A percentile compares a stretch with the other conserved stretches of the same genome.
These are phyloP conservation scores for Xylaria bambusicola DNA, from an alignment of 495 filamentous ascomycete genomes.

Conservation along the genomic window DNA sequence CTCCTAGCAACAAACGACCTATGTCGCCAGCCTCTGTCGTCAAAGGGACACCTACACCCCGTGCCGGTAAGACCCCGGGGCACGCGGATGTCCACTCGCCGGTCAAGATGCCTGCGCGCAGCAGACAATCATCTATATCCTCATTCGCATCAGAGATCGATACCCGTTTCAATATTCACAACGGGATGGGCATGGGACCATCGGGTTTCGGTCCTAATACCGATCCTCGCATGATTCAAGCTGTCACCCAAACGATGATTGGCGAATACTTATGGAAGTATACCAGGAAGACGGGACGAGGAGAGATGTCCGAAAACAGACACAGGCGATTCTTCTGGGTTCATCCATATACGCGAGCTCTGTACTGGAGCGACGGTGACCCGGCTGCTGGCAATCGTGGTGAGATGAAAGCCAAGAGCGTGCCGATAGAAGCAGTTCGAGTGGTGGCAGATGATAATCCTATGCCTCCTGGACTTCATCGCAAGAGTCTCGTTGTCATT, in stretches of 20 bases:
- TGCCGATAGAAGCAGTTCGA: conserved; percentile 87
- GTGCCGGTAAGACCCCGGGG: conserved; percentile 36
- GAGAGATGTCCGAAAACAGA: conserved; percentile 80
- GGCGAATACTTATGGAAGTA: conserved; percentile 99
- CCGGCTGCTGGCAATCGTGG: conserved; percentile 73
- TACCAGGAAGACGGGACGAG: conserved; percentile 85
- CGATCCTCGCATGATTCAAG: conserved; percentile 98
- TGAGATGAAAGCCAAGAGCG: conserved; percentile 89
- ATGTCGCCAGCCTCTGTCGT: conserved; percentile 38
- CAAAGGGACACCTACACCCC: conserved; percentile 41
- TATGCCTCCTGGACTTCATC: conserved; percentile 89
- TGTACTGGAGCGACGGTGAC: conserved; percentile 96
- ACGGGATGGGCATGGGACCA: conserved; percentile 57
- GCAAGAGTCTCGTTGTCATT: conserved; percentile 86
- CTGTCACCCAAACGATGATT: conserved; percentile 99
- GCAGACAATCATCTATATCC: conserved; percentile 81
- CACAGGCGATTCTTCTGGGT: conserved; percentile 99
- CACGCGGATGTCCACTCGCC: conserved; percentile 45
- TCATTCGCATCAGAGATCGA: conserved; percentile 96
- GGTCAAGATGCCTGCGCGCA: conserved; percentile 37
- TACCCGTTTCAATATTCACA: conserved; percentile 76
- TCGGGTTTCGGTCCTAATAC: conserved; percentile 65
- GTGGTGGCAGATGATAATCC: conserved; percentile 97
- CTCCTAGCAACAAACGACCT: conserved; percentile 56
- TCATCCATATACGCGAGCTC: conserved; percentile 92